A percentile compares a stretch with the other conserved stretches of the same genome.
phyloP scores from a whole-genome alignment of 345 rosid species.

The Ricinus communis region DNA sequence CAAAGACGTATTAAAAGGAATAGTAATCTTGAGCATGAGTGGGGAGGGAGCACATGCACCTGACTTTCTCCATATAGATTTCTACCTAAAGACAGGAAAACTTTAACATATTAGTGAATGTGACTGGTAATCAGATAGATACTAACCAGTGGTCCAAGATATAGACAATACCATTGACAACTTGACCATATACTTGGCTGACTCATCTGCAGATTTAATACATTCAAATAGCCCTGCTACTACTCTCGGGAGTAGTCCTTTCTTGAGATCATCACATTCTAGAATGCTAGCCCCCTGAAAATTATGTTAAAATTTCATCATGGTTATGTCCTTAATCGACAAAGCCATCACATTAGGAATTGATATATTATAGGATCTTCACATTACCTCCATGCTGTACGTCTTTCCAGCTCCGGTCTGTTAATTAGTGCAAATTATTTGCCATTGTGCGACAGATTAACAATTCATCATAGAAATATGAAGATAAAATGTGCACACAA shows the following conservation, averaged over 20 bases:
- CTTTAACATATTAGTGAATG: slow-evolving; percentile 1
- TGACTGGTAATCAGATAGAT: slow-evolving; percentile 1
- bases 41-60: slow-evolving; percentile 33
- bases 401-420: slow-evolving; percentile 99
- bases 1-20: slow-evolving; percentile 4
- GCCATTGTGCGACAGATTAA: not conserved
- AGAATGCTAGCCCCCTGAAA: slow-evolving; percentile 65
- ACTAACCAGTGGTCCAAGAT: not conserved
- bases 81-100: slow-evolving; percentile 55
- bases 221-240: slow-evolving; percentile 65
- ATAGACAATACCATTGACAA: slow-evolving; percentile 77
- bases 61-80: slow-evolving; percentile 95
- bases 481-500: not conserved
- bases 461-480: not conserved
- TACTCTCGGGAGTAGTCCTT: slow-evolving; percentile 74
- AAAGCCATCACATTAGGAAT: not conserved
- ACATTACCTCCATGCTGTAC: slow-evolving; percentile 74
- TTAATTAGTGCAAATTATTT: slow-evolving; percentile 23
- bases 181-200: slow-evolving; percentile 50
- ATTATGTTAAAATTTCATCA: slow-evolving; percentile 16
- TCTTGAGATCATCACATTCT: slow-evolving; percentile 50
- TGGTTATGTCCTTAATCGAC: not conserved
- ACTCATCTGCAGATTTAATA: slow-evolving; percentile 42
- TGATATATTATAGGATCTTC: not conserved
- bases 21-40: not conserved